Evolutionary conservation across 495 filamentous ascomycete species (phyloP), one percentile per base, ranked within the genome.

Genomic region (Penicillium mononematosum): DNA sequence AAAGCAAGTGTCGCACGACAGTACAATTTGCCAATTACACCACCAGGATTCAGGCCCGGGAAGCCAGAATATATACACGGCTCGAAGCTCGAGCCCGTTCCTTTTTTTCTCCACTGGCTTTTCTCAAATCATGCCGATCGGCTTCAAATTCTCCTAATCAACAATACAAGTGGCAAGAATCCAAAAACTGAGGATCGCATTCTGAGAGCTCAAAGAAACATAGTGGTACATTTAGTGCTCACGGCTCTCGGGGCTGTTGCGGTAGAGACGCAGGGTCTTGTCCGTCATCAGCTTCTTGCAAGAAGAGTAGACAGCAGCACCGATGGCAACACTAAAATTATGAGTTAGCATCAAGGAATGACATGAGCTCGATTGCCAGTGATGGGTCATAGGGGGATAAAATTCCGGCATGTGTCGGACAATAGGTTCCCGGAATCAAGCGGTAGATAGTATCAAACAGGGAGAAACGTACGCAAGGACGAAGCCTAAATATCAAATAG

Each of bases 201-300:
- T 68, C 58, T 61, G 51, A 53, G 66, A 68, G 60, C 66, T 70
- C 64, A 74, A 69, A 57, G 50, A 63, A 55, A 72, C 61, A 65
- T 65, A 60, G 64, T 73, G 63, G 63, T 76, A 75, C 73, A 77
- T 70, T 70, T 75, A 76, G 72, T 76, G 71, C 61, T 76, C 72
- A 65, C 69, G 76, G 59, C 70, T 69, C 73, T 79, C 68, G 60
- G 75, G 76, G 63, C 66, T 72, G 76, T 79, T 79, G 70, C 74
- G 76, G 68, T 58, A 64, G 50, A 98, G 85, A 69, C 94, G 88
- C 66, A 98, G 86, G 61, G 87, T 92, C 83, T 94, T 96, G 82
- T 98, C 94, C 66, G 84, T 82, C 55, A 83, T 73, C 62, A 98
- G 79, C 79, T 97, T 96, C 60, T 88, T 84, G 71, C 71, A 61